A percentile compares a stretch with the other conserved stretches of the same genome.
Conservation (phyloP, 768 basidiomycete genomes). For the Pluteus cervinus region DNA sequence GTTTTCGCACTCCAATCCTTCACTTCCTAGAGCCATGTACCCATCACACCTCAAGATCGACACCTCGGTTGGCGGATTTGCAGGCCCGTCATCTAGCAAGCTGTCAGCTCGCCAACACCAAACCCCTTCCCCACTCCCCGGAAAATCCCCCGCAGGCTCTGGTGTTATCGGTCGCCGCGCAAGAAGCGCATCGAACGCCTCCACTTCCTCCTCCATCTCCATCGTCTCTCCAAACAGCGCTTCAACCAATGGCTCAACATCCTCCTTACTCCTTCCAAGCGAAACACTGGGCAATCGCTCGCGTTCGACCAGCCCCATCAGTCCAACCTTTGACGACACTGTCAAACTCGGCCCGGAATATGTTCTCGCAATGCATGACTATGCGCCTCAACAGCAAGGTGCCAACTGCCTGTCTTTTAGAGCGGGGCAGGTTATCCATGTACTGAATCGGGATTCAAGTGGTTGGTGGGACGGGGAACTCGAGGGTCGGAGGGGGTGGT, state of each 20-base stretch:
- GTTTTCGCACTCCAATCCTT: too few relatives aligned
- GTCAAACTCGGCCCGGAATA: constrained; percentile 54
- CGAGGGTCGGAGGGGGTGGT: constrained; percentile 89
- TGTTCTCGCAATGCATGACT: constrained; percentile 92
- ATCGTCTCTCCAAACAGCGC: constrained; percentile 37
- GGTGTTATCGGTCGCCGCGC: constrained; percentile 25
- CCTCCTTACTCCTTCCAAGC: constrained; percentile 38
- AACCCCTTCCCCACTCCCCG: constrained; percentile 23
- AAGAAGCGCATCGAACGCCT: constrained; percentile 51
- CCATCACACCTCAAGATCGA: constrained; percentile 43
- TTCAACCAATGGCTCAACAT: constrained; percentile 21
- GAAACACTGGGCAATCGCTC: constrained; percentile 17
- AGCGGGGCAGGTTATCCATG: constrained; percentile 87
- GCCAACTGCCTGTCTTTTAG: constrained; percentile 84
- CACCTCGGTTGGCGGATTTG: constrained; percentile 31
- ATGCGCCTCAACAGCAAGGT: constrained; percentile 60
- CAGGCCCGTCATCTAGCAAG: constrained; percentile 24
- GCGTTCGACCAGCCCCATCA: constrained; percentile 35
- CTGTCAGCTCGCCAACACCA: constrained; percentile 19
- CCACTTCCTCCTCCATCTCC: constrained; percentile 50
- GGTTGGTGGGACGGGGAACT: constrained; percentile 99
- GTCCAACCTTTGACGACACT: constrained; percentile 42
- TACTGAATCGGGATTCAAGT: constrained; percentile 78
- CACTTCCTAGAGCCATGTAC: constrained; percentile 27
- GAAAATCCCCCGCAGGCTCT: constrained; percentile 20